These are phyloP conservation scores for Lotmaria passim DNA, from an alignment of 208 protist genomes.

Conservation along the genomic window DNA sequence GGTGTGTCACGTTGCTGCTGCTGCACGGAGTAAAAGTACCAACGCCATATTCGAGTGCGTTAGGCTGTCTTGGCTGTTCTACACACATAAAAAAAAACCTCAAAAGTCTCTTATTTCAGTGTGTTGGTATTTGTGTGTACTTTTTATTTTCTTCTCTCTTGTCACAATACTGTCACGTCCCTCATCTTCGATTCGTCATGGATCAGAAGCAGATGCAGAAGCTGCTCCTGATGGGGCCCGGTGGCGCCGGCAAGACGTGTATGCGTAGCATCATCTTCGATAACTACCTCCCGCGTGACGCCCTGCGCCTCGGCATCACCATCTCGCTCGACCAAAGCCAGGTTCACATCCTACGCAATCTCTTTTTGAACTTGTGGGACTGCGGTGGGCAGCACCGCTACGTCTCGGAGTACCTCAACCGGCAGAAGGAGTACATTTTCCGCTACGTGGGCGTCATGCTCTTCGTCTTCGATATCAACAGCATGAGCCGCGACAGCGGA, in stretches of 20 bases:
- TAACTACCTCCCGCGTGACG: slow-evolving; percentile 97
- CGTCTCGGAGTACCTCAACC: slow-evolving; percentile 97
- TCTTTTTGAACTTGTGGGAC: slow-evolving; percentile 99
- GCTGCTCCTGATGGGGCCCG: slow-evolving; percentile 97
- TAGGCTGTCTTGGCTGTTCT: no score
- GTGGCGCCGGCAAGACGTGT: slow-evolving; percentile 96
- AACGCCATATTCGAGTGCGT: no score
- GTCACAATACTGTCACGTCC: not conserved
- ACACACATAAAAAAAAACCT: no score
- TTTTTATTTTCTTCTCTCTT: not conserved
- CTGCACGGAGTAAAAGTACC: no score
- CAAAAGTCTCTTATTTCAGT: no score
- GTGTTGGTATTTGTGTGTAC: not conserved
- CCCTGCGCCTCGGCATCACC: slow-evolving; percentile 92
- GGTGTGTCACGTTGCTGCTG: no score
- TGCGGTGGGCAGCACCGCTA: slow-evolving; percentile 99
- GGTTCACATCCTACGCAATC: slow-evolving; percentile 98
- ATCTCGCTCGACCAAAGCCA: slow-evolving; percentile 98
- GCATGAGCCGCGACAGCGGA: slow-evolving; percentile 76
- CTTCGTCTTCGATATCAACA: slow-evolving; percentile 99
- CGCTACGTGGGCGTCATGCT: slow-evolving; percentile 98
- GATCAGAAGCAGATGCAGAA: slow-evolving; percentile 90
- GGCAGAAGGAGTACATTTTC: slow-evolving; percentile 99
- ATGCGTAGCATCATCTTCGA: slow-evolving; percentile 99
- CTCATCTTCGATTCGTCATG: slow-evolving; percentile 38